Evolutionary conservation across 129 eudicot genomes (phyloP), one percentile per base, ranked within the genome.

Genomic region (Erigeron canadensis): DNA sequence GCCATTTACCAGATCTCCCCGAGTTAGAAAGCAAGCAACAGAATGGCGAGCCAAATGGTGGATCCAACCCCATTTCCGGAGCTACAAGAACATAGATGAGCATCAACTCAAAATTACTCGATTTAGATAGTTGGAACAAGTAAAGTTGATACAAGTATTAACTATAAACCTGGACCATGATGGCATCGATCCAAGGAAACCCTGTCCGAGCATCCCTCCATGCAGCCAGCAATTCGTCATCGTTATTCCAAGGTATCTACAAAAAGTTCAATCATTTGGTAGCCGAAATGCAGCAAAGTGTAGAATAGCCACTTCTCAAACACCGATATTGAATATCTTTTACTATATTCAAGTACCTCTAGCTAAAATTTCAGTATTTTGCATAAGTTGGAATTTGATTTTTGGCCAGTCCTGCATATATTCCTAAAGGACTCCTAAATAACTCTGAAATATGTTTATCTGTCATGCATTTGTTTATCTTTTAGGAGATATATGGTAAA

Each of bases 41-140:
- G 83, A 91, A 69, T 91, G 97, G 11, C 97, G 92, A 42, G 97
- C 97, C 75, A 91, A 88, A 78, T 91, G 97, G 80, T 91, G 97
- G 82, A 88, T 88, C 97, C 97, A 91, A 13, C 96, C 97, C 97
- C 97, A 91, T 70, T 88, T 88, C 6, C 71, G 81, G 63, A 91
- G 95, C 97, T 91, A 77, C 63, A 75, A 68, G 63, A 68, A 38
- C 54, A 70, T 46, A 38, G 17, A 65, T 45, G 65, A 66, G 42
- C 39, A 12, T 75, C 18, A 48, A 39, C 2, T 11, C 5, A 9
- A 58, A 65, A 65, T 53, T 57, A 64, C 44, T 63, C 15, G 54
- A 74, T 59, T 8, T 73, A 60, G 16, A 51, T 21, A 42, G 53
- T 37, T 21, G 21, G 39, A 42, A 50, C 68, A 69, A 8, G 66